Conservation (phyloP, 345 rosid genomes). For the Noccaea bulbosa region DNA sequence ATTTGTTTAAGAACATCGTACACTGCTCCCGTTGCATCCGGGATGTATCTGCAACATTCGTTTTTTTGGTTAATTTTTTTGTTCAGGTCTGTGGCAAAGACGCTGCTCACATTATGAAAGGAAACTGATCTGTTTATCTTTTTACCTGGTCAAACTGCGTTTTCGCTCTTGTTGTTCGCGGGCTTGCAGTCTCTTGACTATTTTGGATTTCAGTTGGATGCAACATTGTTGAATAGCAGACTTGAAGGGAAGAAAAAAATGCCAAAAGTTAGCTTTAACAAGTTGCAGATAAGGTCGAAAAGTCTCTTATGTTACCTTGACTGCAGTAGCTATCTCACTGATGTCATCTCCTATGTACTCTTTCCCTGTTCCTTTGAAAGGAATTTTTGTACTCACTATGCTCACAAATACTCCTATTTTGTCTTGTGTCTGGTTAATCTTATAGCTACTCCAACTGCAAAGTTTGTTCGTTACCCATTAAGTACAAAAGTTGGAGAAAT, state of each 20-base stretch:
- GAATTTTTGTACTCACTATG: slow-evolving; percentile 94
- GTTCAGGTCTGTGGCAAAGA: neutral
- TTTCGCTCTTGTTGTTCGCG: slow-evolving; percentile 95
- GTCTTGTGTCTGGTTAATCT: slow-evolving; percentile 90
- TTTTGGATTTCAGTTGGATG: slow-evolving; percentile 88
- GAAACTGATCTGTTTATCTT: neutral
- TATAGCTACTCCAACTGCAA: slow-evolving; percentile 89
- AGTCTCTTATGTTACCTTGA: slow-evolving; percentile 57
- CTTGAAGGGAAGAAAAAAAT: slow-evolving; percentile 48
- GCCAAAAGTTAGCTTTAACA: slow-evolving; percentile 23
- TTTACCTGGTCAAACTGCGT: slow-evolving; percentile 83
- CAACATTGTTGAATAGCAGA: slow-evolving; percentile 94
- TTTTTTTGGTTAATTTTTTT: neutral
- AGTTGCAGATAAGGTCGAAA: neutral
- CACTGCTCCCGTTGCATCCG: slow-evolving; percentile 79
- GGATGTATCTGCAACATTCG: slow-evolving; percentile 66
- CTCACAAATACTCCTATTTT: slow-evolving; percentile 93
- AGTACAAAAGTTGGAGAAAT: neutral
- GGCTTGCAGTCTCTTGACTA: slow-evolving; percentile 78
- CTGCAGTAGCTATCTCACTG: slow-evolving; percentile 88
- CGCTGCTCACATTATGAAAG: neutral
- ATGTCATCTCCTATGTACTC: slow-evolving; percentile 98
- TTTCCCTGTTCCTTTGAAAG: slow-evolving; percentile 96
- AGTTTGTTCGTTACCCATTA: neutral
- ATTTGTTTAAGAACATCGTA: slow-evolving; percentile 77